These are phyloP conservation scores for Auriscalpium orientale DNA, from an alignment of 768 basidiomycete genomes.

Conservation along the genomic window DNA sequence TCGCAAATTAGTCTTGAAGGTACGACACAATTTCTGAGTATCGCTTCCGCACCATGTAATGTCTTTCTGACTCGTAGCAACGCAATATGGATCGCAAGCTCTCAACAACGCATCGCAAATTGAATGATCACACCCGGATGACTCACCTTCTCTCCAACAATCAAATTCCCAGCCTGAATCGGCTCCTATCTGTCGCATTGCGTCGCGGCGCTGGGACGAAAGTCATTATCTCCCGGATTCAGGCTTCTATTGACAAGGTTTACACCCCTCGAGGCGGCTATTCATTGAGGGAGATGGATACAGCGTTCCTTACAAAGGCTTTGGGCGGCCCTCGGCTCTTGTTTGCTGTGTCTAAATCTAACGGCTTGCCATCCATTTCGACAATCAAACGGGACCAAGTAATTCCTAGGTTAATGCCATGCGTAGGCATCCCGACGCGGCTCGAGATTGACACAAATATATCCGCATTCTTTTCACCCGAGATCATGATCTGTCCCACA, in stretches of 20 bases:
- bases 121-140: not conserved
- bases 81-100: not conserved
- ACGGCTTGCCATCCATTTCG: not conserved
- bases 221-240: not conserved
- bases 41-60: not conserved
- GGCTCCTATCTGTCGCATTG: not conserved
- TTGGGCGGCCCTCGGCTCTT: not conserved
- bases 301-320: not conserved
- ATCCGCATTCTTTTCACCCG: not conserved
- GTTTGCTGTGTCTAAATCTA: not conserved
- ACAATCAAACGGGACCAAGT: not conserved
- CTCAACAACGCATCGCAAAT: not conserved
- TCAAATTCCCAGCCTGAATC: not conserved
- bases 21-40: not conserved
- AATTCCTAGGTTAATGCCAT: not conserved
- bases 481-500: too few relatives aligned
- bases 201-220: not conserved
- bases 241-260: not conserved
- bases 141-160: not conserved
- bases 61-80: not conserved
- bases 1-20: not conserved
- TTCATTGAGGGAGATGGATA: not conserved
- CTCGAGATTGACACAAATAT: not conserved
- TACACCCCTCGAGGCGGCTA: not conserved
- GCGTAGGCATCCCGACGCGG: not conserved